Evolutionary conservation across 257 asterid genomes (phyloP), one percentile per base, ranked within the genome.

Genomic region (Euphrasia confusa): DNA sequence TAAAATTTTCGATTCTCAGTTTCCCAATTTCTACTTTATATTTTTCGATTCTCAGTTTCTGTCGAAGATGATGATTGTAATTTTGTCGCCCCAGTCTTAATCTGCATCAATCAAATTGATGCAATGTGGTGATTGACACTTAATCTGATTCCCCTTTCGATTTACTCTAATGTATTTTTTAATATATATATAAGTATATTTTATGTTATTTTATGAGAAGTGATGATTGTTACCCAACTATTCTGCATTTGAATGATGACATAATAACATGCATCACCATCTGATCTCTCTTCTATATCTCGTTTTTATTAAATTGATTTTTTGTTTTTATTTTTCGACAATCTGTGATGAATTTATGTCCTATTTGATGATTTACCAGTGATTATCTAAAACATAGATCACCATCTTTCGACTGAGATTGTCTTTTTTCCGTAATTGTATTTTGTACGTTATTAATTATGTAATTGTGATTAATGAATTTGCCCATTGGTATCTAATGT

Each of bases 361-460:
- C 9, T 2, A 44, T 1, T 61, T 9, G 21, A 77, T 85, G 92
- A 83, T 52, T 61, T 10, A 24, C 27, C 32, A 28, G 78, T 83
- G 90, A 81, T 88, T 78, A 77, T 69, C 33, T 5, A 58, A 72
- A 72, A 55, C 65, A 70, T 54, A 57, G 27, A 58, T 80, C 94
- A 89, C 90, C 84, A 89, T 89, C 91, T 86, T 86, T 89, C 85
- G 89, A 68, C 88, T 89, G 97, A 78, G 95, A 78, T 79, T 84
- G 91, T 81, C 58, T 50, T 4, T 45, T 11, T 3, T 4, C 4
- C 0, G 2, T 47, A 11, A 6, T 44, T 44, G 10, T 9, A 2
- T 42, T 9, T 42, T 6, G 5, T 14, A 13, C 8, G 55, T 11
- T 49, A 7, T 49, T 49, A 7, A 14, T 3, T 12, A 7, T 4